A percentile compares a stretch with the other conserved stretches of the same genome.
Evolutionary conservation across 164 flowering plant species (phyloP).

Genomic region (Vitis cinerea): DNA sequence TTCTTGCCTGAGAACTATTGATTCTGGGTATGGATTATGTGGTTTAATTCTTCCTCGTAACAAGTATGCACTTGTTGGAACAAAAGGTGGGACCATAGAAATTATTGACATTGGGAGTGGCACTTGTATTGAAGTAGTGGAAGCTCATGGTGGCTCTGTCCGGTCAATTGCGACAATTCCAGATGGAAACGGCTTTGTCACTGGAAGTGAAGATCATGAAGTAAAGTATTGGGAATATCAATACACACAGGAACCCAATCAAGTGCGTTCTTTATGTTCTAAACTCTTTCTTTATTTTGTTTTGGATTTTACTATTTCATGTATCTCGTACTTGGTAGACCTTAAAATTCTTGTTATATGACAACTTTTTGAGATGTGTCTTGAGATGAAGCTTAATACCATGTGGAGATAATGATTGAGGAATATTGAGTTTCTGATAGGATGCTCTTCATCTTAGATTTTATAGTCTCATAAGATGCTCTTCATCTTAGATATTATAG

Average conservation of each 20-base stretch:
- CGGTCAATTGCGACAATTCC: conserved; percentile 68
- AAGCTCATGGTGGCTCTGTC: conserved; percentile 79
- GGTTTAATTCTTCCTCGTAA: conserved; percentile 72
- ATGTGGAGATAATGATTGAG: too few species aligned
- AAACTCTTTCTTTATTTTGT: not conserved
- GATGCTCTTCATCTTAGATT: too few species aligned
- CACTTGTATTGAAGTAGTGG: conserved; percentile 57
- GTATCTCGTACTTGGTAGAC: not conserved
- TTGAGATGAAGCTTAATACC: too few species aligned
- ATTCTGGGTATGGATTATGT: conserved; percentile 85
- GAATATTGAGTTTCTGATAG: too few species aligned
- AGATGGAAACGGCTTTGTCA: conserved; percentile 79
- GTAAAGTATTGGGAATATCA: conserved; percentile 93
- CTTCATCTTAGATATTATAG: too few species aligned
- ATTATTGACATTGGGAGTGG: conserved; percentile 88
- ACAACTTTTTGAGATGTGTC: too few species aligned
- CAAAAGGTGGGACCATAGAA: conserved; percentile 82
- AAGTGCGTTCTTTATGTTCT: conserved; percentile 41
- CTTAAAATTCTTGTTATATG: too few species aligned
- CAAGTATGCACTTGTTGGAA: conserved; percentile 87
- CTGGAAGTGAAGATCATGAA: conserved; percentile 89
- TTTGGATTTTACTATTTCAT: not conserved
- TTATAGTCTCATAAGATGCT: too few species aligned
- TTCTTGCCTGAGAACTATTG: conserved; percentile 85
- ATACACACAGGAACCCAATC: conserved; percentile 48